Percentiles rank a stretch among this genome's conserved stretches.
Evolutionary conservation across 768 basidiomycete species (phyloP).

Genomic region (Suillus subalutaceus): DNA sequence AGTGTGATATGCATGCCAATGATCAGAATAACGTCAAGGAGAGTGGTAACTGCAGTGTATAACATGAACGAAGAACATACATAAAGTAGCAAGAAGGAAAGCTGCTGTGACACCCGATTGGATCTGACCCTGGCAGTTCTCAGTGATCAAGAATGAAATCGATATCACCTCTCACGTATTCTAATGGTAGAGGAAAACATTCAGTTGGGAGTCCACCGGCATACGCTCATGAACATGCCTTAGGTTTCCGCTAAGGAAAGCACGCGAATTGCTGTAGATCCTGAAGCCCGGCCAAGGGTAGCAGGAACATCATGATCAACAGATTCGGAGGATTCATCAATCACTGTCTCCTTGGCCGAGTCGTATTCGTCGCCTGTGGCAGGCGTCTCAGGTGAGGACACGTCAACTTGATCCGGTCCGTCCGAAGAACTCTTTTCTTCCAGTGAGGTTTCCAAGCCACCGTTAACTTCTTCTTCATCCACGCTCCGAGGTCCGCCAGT

Average conservation of each 20-base stretch:
- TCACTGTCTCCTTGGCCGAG: conserved; percentile 10
- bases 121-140: not conserved
- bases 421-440: conserved; percentile 15
- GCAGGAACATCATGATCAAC: conserved; percentile 20
- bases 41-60: not conserved
- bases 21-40: conserved; percentile 5
- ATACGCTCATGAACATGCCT: conserved; percentile 1
- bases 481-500: conserved; percentile 56
- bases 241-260: not conserved
- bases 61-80: not conserved
- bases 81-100: conserved; percentile 2
- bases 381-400: conserved; percentile 5
- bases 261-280: conserved; percentile 4
- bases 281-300: conserved; percentile 32
- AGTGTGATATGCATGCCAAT: not conserved
- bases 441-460: conserved; percentile 20
- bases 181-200: not conserved
- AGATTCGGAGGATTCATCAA: conserved; percentile 12
- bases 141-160: not conserved
- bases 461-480: conserved; percentile 34
- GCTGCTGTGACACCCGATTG: not conserved
- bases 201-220: not conserved
- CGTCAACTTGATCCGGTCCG: conserved; percentile 13
- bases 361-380: conserved; percentile 13
- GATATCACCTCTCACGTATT: not conserved